Evolutionary conservation across 139 green algal genomes (phyloP).

Genomic region (Chlorella sp.): DNA sequence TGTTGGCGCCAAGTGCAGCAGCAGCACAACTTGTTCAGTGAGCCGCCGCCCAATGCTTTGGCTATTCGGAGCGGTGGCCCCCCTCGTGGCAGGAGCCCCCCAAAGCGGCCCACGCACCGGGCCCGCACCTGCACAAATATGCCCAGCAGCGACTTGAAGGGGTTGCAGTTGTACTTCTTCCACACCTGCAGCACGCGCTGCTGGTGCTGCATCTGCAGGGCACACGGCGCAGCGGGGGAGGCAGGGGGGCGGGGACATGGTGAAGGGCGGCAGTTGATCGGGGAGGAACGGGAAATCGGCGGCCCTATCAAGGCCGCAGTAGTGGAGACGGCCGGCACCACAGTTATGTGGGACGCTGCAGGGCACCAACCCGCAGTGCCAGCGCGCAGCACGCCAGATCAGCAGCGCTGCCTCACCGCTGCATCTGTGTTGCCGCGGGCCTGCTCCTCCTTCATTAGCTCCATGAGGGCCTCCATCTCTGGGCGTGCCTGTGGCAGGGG

Average conservation of each 20-base stretch:
- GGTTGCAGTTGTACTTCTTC: slow-evolving; percentile 69
- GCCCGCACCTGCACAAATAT: slow-evolving; percentile 55
- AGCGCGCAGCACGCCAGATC: neutral
- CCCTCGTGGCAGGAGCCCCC: too few species aligned
- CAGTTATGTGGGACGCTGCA: too few species aligned
- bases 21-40: too few species aligned
- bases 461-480: slow-evolving; percentile 64
- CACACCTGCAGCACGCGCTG: slow-evolving; percentile 55
- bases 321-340: too few species aligned
- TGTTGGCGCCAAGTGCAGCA: too few species aligned
- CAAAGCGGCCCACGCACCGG: too few species aligned
- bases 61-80: too few species aligned
- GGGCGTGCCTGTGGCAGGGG: slow-evolving; percentile 46
- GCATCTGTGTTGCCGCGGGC: slow-evolving; percentile 44
- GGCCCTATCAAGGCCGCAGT: too few species aligned
- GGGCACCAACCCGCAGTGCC: too few species aligned
- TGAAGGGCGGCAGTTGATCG: too few species aligned
- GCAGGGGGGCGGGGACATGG: neutral
- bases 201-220: slow-evolving; percentile 46
- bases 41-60: too few species aligned
- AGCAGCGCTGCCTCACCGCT: neutral
- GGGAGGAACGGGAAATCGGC: too few species aligned
- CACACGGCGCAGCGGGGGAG: neutral
- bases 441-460: slow-evolving; percentile 67
- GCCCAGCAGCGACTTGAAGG: slow-evolving; percentile 58